These are phyloP conservation scores for Cyamopsis tetragonoloba DNA, from an alignment of 306 rosid species.

Conservation along the genomic window DNA sequence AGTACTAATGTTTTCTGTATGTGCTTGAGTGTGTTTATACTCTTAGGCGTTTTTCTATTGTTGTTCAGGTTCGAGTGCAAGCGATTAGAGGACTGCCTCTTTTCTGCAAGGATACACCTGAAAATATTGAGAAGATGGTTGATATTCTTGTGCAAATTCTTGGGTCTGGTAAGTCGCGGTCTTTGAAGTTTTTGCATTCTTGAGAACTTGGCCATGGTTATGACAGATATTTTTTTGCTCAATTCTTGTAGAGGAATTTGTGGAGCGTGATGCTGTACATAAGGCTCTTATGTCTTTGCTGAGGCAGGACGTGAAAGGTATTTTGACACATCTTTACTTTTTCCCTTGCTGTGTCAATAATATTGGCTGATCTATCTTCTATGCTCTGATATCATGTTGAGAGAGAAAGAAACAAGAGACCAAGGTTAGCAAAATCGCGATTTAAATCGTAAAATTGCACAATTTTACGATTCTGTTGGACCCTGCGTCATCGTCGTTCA, in stretches of 20 bases:
- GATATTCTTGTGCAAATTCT: constrained; percentile 94
- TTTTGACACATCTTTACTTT: constrained; percentile 5
- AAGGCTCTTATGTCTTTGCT: constrained; percentile 94
- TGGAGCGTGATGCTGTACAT: constrained; percentile 98
- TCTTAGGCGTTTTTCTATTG: neutral
- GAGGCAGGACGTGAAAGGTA: constrained; percentile 98
- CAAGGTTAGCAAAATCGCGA: no score
- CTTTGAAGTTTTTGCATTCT: neutral
- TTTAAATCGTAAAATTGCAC: no score
- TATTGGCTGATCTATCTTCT: neutral
- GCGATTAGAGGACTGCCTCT: constrained; percentile 97
- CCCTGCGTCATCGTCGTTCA: no score
- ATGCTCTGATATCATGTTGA: no score
- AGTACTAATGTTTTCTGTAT: neutral
- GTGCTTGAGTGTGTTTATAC: neutral
- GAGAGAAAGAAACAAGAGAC: no score
- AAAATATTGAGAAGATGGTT: constrained; percentile 77
- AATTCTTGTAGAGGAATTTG: constrained; percentile 77
- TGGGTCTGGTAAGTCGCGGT: constrained; percentile 52
- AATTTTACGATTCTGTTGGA: no score
- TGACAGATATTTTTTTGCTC: constrained; percentile 26
- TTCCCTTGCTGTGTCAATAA: neutral
- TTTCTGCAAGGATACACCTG: constrained; percentile 97
- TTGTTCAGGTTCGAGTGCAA: constrained; percentile 86
- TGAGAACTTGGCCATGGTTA: neutral